Evolutionary conservation across 139 green algal genomes (phyloP), one percentile per base, ranked within the genome.

Genomic region (Tetradesmus obliquus): DNA sequence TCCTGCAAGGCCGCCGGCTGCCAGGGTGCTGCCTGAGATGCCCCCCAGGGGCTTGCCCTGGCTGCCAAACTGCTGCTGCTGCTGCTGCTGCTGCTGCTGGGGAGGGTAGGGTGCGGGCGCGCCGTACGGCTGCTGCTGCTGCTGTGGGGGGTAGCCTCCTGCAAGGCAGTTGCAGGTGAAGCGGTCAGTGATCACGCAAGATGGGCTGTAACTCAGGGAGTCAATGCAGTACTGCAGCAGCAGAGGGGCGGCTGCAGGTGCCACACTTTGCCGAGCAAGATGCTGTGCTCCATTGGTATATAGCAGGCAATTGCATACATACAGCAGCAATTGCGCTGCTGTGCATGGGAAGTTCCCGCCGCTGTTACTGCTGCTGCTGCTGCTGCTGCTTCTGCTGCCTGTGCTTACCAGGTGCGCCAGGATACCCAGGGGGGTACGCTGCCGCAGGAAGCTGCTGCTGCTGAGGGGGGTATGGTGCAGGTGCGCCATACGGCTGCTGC

Each of bases 11-110:
- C 82, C 82, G 15, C 82, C 82, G 20, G 82, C 82, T 5, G 82
- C 82, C 4, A 86, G 54, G 5, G 82, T 32, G 53, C 82, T 86
- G 82, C 54, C 17, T 3, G 82, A 6, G 1, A 86, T 54, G 24
- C 82, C 82, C 3, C 82, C 82, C 17, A 19, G 10, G 10, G 79
- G 79, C 22, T 45, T 51, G 82, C 82, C 82, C 1, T 71, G 53
- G 8, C 12, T 22, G 60, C 60, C 60, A 71, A 71, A 71, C 9
- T 45, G 32, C 32, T 45, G 32, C 32, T 71, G 60, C 60, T 71
- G 60, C 60, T 45, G 32, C 10, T 84, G 32, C 79, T 86, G 82
- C 82, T 86, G 81, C 15, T 86, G 82, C 82, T 86, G 82, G 17
- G 82, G 82, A 12, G 53, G 82, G 54, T 86, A 86, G 4, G 53